Evolutionary conservation across 371 early-diverging fungal species (phyloP), one percentile per base, ranked within the genome.

Genomic region (Actinomortierella wolfii): DNA sequence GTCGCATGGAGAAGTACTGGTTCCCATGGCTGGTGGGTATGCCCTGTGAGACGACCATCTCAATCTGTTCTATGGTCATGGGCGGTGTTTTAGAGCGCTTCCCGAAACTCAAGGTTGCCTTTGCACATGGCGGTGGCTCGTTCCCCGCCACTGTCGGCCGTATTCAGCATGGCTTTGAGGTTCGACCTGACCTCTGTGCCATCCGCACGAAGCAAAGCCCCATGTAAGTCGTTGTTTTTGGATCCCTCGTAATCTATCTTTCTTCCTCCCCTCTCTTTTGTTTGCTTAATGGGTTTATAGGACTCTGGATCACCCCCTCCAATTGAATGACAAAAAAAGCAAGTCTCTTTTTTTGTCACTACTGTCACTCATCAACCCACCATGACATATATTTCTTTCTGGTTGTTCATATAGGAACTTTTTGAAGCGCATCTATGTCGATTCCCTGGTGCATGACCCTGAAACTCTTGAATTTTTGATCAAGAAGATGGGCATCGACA

Each of bases 1-100:
- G 78, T 9, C 77, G 89, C 24, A 84, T 81, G 85, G 79, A 81
- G 46, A 89, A 89, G 58, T 89, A 87, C 71, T 90, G 90, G 90
- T 87, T 85, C 73, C 89, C 90, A 5, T 90, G 90, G 81, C 69
- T 89, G 40, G 77, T 89, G n/a, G 86, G 87, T 15, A 90, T 89
- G 81, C 90, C 90, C 18, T 83, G 86, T 59, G 90, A 90, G 68
- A 90, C 89, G 3, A 89, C 90, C 14, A 70, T 86, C 20, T 81
- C 90, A 13, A 81, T 88, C 51, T 83, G 87, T 62, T 82, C 87
- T 20, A 61, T 90, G 59, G 79, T 90, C 18, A 79, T 90, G 64
- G 87, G 89, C 11, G 90, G 90, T 45, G 86, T 89, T 2, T 64
- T 88, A 2, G 90, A 89, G 61, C 78, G 87, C 9, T 79, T 82